phyloP scores from a whole-genome alignment of 257 asterid genomes.

The Ligustrum vulgare region DNA sequence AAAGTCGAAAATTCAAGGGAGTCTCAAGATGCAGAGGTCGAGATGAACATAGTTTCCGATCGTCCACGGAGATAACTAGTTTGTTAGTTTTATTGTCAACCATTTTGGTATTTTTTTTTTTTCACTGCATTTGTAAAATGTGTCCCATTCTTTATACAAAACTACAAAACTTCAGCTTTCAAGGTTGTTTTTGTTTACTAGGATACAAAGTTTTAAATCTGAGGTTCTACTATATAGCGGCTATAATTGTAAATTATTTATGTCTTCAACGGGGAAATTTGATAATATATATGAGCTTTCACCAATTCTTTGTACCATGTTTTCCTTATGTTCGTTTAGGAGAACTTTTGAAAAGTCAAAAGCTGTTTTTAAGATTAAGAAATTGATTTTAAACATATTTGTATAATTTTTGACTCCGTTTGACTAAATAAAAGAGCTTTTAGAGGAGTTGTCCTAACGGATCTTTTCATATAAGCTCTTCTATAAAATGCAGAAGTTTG shows the following conservation, averaged over 20 bases:
- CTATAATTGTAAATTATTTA: slow-evolving; percentile 49
- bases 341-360: too few relatives aligned
- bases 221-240: slow-evolving; percentile 37
- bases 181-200: slow-evolving; percentile 22
- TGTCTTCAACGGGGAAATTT: neutral
- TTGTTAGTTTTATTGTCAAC: neutral
- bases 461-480: too few relatives aligned
- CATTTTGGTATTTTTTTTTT: neutral
- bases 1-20: slow-evolving; percentile 42
- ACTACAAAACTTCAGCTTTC: slow-evolving; percentile 22
- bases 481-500: too few relatives aligned
- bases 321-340: too few relatives aligned
- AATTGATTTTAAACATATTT: too few relatives aligned
- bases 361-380: too few relatives aligned
- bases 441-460: too few relatives aligned
- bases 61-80: slow-evolving; percentile 38
- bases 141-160: slow-evolving; percentile 27
- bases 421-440: too few relatives aligned
- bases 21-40: slow-evolving; percentile 46
- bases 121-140: slow-evolving; percentile 27
- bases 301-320: neutral
- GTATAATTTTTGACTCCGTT: too few relatives aligned
- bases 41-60: slow-evolving; percentile 57
- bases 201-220: slow-evolving; percentile 1
- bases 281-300: neutral